Evolutionary conservation across 176 grass and related monocot genomes (phyloP).

Genomic region (Eragrostis curvula): DNA sequence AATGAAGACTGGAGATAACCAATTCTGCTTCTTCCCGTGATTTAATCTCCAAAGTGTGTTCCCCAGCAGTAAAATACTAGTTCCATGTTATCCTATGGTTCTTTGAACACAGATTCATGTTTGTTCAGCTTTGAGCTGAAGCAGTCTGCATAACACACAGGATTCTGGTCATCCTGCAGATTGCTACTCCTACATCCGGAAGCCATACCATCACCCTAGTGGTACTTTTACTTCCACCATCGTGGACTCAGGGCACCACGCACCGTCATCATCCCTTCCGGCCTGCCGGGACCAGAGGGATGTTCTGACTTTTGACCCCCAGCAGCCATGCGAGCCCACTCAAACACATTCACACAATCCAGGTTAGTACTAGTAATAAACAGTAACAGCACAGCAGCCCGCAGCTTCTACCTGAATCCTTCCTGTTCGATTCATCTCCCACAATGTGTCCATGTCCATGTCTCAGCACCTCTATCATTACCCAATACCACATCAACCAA

Average conservation of each 20-base stretch:
- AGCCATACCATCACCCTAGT: not conserved
- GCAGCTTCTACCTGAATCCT: not conserved
- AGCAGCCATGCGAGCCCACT: not conserved
- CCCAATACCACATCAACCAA: not conserved
- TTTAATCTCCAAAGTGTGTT: slow-evolving; percentile 64
- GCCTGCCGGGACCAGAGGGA: not conserved
- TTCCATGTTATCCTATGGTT: slow-evolving; percentile 82
- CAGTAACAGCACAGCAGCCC: not conserved
- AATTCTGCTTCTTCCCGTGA: slow-evolving; percentile 79
- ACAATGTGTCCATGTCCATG: not conserved
- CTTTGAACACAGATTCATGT: slow-evolving; percentile 81
- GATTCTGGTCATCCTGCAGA: not conserved
- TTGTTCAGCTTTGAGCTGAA: slow-evolving; percentile 71
- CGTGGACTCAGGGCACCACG: not conserved
- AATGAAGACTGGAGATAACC: slow-evolving; percentile 9
- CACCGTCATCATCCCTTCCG: not conserved
- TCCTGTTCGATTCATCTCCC: not conserved
- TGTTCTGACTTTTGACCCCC: not conserved
- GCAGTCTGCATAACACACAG: slow-evolving; percentile 47
- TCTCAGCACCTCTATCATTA: not conserved
- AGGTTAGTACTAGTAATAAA: not conserved
- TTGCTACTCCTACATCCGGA: not conserved
- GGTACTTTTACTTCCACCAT: slow-evolving; percentile 6
- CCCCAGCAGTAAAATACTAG: slow-evolving; percentile 63
- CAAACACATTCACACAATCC: not conserved